phyloP scores from a whole-genome alignment of 2,329 filamentous ascomycete genomes.

The Xylariaceae sp. region DNA sequence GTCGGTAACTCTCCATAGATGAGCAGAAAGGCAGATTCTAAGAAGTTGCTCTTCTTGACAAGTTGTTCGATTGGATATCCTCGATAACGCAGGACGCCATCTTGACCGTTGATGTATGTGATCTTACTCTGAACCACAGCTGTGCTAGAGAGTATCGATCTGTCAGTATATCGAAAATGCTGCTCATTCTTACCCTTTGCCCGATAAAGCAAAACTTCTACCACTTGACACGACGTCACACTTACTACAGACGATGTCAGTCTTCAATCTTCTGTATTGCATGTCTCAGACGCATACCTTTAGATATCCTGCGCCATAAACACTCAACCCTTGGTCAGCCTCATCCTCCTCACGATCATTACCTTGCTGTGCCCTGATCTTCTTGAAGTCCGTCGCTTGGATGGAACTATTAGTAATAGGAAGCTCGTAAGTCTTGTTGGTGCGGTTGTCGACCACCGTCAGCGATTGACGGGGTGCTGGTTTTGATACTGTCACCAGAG shows the following conservation, averaged over 20 bases:
- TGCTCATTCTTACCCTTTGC: too few species aligned
- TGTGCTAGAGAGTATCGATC: slow-evolving; percentile 25
- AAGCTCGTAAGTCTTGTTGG: slow-evolving; percentile 44
- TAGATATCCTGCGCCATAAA: slow-evolving; percentile 51
- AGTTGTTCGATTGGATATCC: slow-evolving; percentile 51
- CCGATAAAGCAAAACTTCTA: too few species aligned
- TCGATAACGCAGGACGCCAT: slow-evolving; percentile 49
- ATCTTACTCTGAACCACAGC: slow-evolving; percentile 47
- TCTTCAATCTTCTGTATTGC: too few species aligned
- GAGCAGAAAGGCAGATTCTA: slow-evolving; percentile 47
- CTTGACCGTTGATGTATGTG: slow-evolving; percentile 50
- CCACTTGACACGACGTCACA: too few species aligned
- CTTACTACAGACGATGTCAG: too few species aligned
- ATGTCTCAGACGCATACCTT: slow-evolving; percentile 25
- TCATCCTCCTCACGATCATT: slow-evolving; percentile 42
- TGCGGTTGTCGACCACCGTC: slow-evolving; percentile 48
- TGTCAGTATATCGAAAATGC: too few species aligned
- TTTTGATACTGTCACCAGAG: slow-evolving; percentile 29
- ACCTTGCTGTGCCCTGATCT: slow-evolving; percentile 38
- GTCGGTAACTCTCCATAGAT: slow-evolving; percentile 50
- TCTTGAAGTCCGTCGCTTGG: slow-evolving; percentile 49
- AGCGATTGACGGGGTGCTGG: slow-evolving; percentile 29
- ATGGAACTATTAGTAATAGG: slow-evolving; percentile 48
- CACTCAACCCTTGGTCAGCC: slow-evolving; percentile 44
- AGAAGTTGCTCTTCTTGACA: slow-evolving; percentile 45